Evolutionary conservation across 176 grass and related monocot species (phyloP).

Genomic region (Canna indica): DNA sequence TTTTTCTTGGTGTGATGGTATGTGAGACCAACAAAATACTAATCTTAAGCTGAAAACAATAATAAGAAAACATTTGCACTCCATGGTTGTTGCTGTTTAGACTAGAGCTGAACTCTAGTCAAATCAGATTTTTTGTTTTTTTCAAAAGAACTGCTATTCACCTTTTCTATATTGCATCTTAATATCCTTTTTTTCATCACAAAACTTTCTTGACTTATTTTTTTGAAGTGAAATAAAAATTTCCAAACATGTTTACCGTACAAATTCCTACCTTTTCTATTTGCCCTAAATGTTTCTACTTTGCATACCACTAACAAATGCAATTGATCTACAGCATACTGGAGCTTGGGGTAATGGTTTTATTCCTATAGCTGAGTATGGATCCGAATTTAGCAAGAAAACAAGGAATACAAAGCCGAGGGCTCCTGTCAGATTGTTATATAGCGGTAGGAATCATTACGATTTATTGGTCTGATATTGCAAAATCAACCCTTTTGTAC

Average conservation of each 20-base stretch:
- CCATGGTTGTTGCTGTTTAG: too few species aligned
- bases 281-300: not conserved
- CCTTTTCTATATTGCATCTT: not conserved
- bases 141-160: too few species aligned
- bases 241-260: not conserved
- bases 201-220: too few species aligned
- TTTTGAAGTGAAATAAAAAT: too few species aligned
- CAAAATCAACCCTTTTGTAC: not conserved
- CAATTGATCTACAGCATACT: conserved; percentile 39
- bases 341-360: conserved; percentile 53
- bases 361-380: conserved; percentile 85
- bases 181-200: not conserved
- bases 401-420: conserved; percentile 48
- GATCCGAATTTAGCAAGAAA: conserved; percentile 60
- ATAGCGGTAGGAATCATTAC: conserved; percentile 77
- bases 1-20: too few species aligned
- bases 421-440: conserved; percentile 64
- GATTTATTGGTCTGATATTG: conserved; percentile 66
- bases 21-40: too few species aligned
- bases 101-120: not conserved
- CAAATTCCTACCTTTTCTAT: not conserved
- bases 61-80: too few species aligned
- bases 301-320: conserved; percentile 11
- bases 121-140: not conserved
- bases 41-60: too few species aligned